Evolutionary conservation across 768 basidiomycete species (phyloP).

Genomic region (Pleurotus ostreatus): DNA sequence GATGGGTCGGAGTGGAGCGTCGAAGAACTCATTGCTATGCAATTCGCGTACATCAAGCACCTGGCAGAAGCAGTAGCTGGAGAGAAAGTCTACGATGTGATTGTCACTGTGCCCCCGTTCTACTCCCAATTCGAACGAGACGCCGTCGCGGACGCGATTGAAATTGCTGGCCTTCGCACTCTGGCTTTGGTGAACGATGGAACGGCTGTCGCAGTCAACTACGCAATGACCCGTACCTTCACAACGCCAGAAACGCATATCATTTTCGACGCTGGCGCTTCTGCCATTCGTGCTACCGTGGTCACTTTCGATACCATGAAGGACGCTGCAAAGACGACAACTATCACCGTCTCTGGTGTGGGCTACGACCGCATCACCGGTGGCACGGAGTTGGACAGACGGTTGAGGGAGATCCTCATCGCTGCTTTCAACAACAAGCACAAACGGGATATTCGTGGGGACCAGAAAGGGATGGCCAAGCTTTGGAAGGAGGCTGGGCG

Average conservation of each 20-base stretch:
- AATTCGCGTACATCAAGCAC: constrained; percentile 84
- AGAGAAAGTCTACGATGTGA: constrained; percentile 78
- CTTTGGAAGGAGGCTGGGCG: constrained; percentile 91
- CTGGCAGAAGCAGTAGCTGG: constrained; percentile 75
- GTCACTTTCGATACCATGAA: constrained; percentile 62
- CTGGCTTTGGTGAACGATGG: constrained; percentile 91
- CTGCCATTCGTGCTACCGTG: constrained; percentile 72
- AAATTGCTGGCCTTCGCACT: constrained; percentile 82
- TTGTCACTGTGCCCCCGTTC: constrained; percentile 88
- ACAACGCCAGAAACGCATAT: constrained; percentile 77
- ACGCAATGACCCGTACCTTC: constrained; percentile 94
- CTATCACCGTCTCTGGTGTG: constrained; percentile 73
- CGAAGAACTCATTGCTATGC: constrained; percentile 93
- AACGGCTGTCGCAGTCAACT: constrained; percentile 93
- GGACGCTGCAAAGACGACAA: constrained; percentile 51
- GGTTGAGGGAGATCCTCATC: constrained; percentile 76
- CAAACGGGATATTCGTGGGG: constrained; percentile 61
- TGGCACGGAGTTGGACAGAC: constrained; percentile 82
- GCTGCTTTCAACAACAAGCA: constrained; percentile 72
- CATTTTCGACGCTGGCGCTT: constrained; percentile 93
- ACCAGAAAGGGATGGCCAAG: constrained; percentile 87
- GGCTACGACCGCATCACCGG: constrained; percentile 76
- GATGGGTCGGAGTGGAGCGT: constrained; percentile 71
- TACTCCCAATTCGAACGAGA: constrained; percentile 90
- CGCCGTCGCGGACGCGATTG: constrained; percentile 87